These are phyloP conservation scores for Aquanectria penicillioides DNA, from an alignment of 2,329 filamentous ascomycete species.

Conservation along the genomic window DNA sequence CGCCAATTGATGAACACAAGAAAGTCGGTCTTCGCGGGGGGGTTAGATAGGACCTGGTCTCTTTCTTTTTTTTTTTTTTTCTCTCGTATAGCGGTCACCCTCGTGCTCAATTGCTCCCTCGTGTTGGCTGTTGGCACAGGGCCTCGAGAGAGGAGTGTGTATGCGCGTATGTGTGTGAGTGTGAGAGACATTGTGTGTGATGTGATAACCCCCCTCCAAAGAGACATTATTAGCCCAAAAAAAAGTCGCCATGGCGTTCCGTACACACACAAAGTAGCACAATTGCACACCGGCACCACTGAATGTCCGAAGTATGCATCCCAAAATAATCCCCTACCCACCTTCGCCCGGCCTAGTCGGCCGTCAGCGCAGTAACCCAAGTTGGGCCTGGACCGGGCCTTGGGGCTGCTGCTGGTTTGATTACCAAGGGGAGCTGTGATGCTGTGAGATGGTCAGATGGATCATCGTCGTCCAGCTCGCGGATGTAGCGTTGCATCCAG, in stretches of 20 bases:
- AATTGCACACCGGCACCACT: too few species aligned
- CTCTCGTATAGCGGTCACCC: too few species aligned
- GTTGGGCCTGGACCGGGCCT: constrained; percentile 3
- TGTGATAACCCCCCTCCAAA: too few species aligned
- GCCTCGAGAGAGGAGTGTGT: too few species aligned
- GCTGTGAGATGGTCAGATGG: constrained; percentile 8
- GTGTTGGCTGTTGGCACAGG: too few species aligned
- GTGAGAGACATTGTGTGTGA: too few species aligned
- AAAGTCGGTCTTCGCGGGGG: too few species aligned
- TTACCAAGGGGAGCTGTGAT: constrained; percentile 18
- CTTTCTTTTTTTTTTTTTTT: background rate
- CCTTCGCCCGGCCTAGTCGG: constrained; percentile 7
- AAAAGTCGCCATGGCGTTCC: too few species aligned
- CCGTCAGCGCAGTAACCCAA: background rate
- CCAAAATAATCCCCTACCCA: constrained; percentile 22
- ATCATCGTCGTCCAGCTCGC: background rate
- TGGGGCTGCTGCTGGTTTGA: constrained; percentile 11
- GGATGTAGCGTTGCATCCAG: background rate
- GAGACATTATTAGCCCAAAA: too few species aligned
- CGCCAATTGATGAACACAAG: background rate
- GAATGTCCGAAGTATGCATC: too few species aligned
- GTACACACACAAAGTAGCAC: background rate
- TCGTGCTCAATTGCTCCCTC: too few species aligned
- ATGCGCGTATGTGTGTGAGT: too few species aligned
- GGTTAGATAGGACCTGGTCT: constrained; percentile 3